Evolutionary conservation across 2,329 filamentous ascomycete species (phyloP), one percentile per base, ranked within the genome.

Genomic region (Aspergillus phoenicis): DNA sequence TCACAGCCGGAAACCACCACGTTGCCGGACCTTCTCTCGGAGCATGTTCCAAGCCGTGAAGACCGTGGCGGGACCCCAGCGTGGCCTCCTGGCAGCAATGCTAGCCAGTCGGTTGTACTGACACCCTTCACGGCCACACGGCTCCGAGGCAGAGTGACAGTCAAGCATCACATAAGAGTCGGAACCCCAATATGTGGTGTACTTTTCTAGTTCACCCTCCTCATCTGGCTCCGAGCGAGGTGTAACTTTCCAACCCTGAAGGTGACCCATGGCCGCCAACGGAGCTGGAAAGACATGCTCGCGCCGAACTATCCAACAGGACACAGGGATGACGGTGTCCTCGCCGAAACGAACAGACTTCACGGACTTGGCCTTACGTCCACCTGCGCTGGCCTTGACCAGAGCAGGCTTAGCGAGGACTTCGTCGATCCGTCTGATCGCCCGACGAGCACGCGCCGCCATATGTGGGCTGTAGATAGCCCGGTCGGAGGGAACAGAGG

Each of bases 261-360:
- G 54, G 45, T 61, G 43, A n/a, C 58, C 60, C 36, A 61, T 52
- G 53, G 43, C 55, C 33, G 54, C 53, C 22, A 48, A 36, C 24
- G 57, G 43, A 15, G 15, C 58, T 8, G 45, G 49, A 48, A 64
- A 67, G 33, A 63, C 64, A 61, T 73, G 60, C 47, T 62, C 49
- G 45, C 62, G 64, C 30, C 64, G 65, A 8, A 64, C 65, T 61
- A 74, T 72, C 70, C 71, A 73, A 60, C 65, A 68, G 55, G 67
- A 61, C 51, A 73, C 68, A 17, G 64, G 45, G 41, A 62, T 45
- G 56, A 69, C 65, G 17, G 63, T 67, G 47, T 52, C 62, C 38
- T 65, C 67, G 28, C 65, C 66, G 65, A 73, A 73, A 59, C 65
- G 67, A 61, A 73, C 66, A 48, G 57, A 52, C 58, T 70, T 70